A percentile compares a stretch with the other conserved stretches of the same genome.
These are phyloP conservation scores for Coemansia sp. DNA, from an alignment of 192 early-diverging fungal species.

Conservation along the genomic window DNA sequence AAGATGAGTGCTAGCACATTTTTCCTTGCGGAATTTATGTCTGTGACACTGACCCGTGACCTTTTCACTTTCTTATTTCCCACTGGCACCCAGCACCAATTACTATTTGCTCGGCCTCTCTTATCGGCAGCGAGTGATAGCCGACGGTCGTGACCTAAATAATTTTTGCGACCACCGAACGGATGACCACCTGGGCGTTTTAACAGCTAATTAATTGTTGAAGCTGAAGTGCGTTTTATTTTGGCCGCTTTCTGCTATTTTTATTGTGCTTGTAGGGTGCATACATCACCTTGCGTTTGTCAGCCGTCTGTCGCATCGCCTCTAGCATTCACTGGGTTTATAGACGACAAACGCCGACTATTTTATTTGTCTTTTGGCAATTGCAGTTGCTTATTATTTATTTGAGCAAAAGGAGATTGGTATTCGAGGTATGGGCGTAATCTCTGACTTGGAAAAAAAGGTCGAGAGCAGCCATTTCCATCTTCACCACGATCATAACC, in stretches of 20 bases:
- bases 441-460: slow-evolving; percentile 33
- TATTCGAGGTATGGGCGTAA: slow-evolving; percentile 34
- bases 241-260: slow-evolving; percentile 1
- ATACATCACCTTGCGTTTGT: slow-evolving; percentile 5
- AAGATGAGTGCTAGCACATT: background rate
- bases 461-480: slow-evolving; percentile 23
- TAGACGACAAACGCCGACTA: background rate
- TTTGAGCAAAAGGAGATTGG: background rate
- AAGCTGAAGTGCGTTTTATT: background rate
- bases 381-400: background rate
- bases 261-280: slow-evolving; percentile 1
- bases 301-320: background rate
- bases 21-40: slow-evolving; percentile 10
- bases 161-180: background rate
- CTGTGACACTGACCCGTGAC: background rate
- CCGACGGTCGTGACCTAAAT: background rate
- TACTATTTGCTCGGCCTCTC: slow-evolving; percentile 1
- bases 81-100: background rate
- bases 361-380: background rate
- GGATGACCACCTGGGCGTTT: background rate
- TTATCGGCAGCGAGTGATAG: background rate
- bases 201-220: slow-evolving; percentile 2
- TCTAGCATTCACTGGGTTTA: background rate
- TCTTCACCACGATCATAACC: slow-evolving; percentile 21
- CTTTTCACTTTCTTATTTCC: slow-evolving; percentile 1